These are phyloP conservation scores for Helotiales sp. DNA, from an alignment of 2,329 filamentous ascomycete species.

Conservation along the genomic window DNA sequence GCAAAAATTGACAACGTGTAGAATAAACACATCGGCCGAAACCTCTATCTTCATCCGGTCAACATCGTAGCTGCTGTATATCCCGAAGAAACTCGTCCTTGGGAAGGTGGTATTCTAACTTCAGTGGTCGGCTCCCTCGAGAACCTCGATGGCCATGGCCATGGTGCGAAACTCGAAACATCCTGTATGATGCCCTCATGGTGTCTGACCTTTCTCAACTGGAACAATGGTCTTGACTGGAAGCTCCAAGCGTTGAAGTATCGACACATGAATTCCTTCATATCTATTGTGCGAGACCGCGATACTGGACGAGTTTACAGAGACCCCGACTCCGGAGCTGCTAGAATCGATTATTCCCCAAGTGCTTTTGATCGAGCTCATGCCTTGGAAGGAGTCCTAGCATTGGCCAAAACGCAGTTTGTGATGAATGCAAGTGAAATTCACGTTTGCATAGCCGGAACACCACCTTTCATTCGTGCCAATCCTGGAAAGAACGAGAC, in stretches of 20 bases:
- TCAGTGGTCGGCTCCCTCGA: conserved; percentile 76
- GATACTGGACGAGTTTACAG: conserved; percentile 75
- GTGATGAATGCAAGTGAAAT: conserved; percentile 79
- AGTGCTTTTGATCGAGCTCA: conserved; percentile 73
- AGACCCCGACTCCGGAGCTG: conserved; percentile 68
- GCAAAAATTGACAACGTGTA: conserved; percentile 1
- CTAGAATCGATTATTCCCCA: conserved; percentile 69
- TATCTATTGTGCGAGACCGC: conserved; percentile 74
- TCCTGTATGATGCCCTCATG: conserved; percentile 72
- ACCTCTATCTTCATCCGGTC: conserved; percentile 81
- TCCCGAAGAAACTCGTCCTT: conserved; percentile 68
- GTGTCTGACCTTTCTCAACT: conserved; percentile 67
- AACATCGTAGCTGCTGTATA: conserved; percentile 62
- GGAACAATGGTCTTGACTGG: conserved; percentile 68
- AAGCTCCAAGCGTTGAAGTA: conserved; percentile 73
- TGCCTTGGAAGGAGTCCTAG: conserved; percentile 71
- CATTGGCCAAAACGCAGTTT: conserved; percentile 75
- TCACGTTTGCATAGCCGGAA: conserved; percentile 63
- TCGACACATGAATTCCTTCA: conserved; percentile 70
- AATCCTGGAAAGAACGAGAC: conserved; percentile 3
- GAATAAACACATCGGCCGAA: conserved; percentile 80
- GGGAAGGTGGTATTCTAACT: conserved; percentile 75
- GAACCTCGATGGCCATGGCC: conserved; percentile 76
- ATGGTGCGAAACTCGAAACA: conserved; percentile 81
- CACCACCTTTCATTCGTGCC: conserved; percentile 60